Evolutionary conservation across 164 flowering plant species (phyloP), one percentile per base, ranked within the genome.

Genomic region (Nymphaea colorata): DNA sequence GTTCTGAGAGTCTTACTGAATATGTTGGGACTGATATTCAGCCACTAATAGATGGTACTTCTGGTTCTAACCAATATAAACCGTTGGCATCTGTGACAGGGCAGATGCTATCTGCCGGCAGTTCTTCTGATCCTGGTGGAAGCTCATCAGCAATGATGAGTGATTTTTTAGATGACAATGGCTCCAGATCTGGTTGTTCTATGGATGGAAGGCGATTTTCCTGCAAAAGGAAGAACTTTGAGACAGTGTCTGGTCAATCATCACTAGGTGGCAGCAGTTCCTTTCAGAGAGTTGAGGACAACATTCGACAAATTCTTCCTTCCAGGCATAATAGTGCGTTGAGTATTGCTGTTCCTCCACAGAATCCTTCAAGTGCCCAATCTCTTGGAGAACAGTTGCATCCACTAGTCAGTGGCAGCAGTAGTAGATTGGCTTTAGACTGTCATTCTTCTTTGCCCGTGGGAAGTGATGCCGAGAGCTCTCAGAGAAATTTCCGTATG

Each of bases 201-300:
- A 14, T 76, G 73, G 96, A 87, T 51, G 79, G 79, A 66, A 81
- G 89, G 0, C 91, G 83, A 15, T 66, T 82, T 42, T 79, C 93
- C 64, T 77, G 87, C 75, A 91, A 89, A 78, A 80, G 97, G 69
- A 91, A 91, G 77, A 79, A 85, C 47, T 62, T 82, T 72, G 97
- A 91, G 65, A 89, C 79, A 65, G 74, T 70, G 73, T 70, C 76
- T 44, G 88, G 89, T 10, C 87, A 82, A 64, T 80, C 89, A 7
- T 88, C 97, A 72, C 57, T 76, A 15, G 87, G 85, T 71, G 80
- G 75, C 62, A 69, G 81, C 41, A 76, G 78, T 62, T 76, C 73
- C 64, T 74, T 74, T 55, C 84, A 80, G 64, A 79, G 53, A 47
- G 73, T 81, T 43, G 94, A 85, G 43, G 76, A 74, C 63, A 82